Evolutionary conservation across 2,329 filamentous ascomycete genomes (phyloP), one percentile per base, ranked within the genome.

Genomic region (Aspergillus sp.): DNA sequence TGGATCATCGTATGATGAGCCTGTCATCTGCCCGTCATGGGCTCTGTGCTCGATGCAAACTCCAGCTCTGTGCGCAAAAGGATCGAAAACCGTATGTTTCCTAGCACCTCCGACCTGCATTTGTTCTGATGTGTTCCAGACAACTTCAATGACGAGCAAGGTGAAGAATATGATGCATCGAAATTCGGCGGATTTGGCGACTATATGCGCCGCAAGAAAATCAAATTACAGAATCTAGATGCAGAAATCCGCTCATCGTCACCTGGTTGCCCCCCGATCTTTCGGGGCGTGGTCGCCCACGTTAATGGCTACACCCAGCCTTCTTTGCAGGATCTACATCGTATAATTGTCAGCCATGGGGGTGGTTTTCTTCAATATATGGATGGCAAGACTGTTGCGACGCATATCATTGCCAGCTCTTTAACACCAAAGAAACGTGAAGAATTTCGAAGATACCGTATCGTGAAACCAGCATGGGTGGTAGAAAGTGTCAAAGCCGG

Each of bases 221-320:
- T 95, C 66, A 98, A 98, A 63, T 77, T 98, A 4, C 93, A 97
- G 66, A 98, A 98, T 59, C 79, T 93, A 28, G 93, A 98, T 67
- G 83, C 83, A 7, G 81, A 95, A 42, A 74, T 95, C 36, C 83
- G 91, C 46, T 78, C 85, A 29, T 73, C 80, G 4, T 79, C 83
- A 1, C 67, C 72, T 0, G 82, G 85, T 52, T 88, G 86, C 51
- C 88, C 90, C 7, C 82, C 81, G 49, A 89, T 98, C 41, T 98
- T 98, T 74, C 88, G 85, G 54, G 90, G 89, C 1, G 78, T 97
- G 7, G 90, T 95, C 9, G 89, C 85, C 7, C 88, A 96, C 67
- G 86, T 98, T 26, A 95, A 90, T 56, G 93, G 93, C 39, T 98
- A 97, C 62, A 98, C 93, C 0, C 91, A 97, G 57, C 93, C 93